Conservation (phyloP, 2,329 filamentous ascomycete genomes). For the Claviceps paspali region DNA sequence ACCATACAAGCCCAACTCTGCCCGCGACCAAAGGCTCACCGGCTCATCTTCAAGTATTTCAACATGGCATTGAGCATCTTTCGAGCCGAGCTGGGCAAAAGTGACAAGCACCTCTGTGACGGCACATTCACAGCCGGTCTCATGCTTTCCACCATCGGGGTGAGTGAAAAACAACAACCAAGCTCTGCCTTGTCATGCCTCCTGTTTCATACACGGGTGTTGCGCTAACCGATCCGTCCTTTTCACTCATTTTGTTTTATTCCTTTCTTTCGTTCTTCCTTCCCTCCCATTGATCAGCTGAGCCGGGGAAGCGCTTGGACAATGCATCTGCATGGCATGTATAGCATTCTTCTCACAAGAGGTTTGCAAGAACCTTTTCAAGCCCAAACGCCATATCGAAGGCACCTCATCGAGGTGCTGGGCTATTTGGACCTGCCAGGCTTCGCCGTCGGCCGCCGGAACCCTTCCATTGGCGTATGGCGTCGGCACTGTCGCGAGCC, state of each 20-base stretch:
- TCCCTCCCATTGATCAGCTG: background rate
- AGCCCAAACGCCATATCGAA: background rate
- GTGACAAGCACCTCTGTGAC: background rate
- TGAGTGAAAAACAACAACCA: background rate
- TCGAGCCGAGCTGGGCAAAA: slow-evolving; percentile 1
- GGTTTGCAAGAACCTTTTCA: background rate
- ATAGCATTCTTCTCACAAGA: background rate
- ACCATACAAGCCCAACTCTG: background rate
- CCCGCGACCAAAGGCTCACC: background rate
- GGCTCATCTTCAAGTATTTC: background rate
- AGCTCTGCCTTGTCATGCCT: no score
- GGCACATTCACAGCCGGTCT: slow-evolving; percentile 2
- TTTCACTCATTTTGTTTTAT: background rate
- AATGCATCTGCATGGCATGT: slow-evolving; percentile 3
- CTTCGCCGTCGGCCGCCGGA: slow-evolving; percentile 1
- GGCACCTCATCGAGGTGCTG: slow-evolving; percentile 1
- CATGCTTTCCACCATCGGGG: background rate
- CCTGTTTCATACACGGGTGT: background rate
- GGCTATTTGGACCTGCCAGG: slow-evolving; percentile 1
- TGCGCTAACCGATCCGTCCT: background rate
- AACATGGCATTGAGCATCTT: background rate
- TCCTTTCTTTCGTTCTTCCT: background rate
- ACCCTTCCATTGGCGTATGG: slow-evolving; percentile 1
- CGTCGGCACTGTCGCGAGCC: slow-evolving; percentile 2
- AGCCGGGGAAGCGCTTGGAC: background rate